phyloP scores from a whole-genome alignment of 805 yeast species.

The Lipomyces oligophaga region DNA sequence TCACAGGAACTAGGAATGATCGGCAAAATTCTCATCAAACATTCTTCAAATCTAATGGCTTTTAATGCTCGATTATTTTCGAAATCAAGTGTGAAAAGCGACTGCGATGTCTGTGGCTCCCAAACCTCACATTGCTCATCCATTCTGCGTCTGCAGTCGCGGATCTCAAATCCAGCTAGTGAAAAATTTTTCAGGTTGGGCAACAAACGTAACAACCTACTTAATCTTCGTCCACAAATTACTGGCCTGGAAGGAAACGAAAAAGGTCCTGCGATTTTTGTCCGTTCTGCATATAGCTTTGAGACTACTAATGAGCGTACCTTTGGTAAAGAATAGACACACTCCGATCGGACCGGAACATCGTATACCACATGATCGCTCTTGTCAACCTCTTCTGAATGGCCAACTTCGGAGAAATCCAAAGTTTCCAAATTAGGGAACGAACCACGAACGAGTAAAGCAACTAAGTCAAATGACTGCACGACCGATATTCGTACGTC shows the following conservation, averaged over 20 bases:
- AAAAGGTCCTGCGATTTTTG: not conserved
- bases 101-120: not conserved
- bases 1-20: conserved; percentile 5
- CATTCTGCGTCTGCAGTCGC: not conserved
- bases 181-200: conserved; percentile 3
- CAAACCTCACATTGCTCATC: not conserved
- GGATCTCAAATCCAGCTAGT: conserved; percentile 2
- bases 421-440: conserved; percentile 6
- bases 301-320: conserved; percentile 1
- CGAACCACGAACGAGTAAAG: conserved; percentile 7
- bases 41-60: conserved; percentile 1
- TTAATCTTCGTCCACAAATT: conserved; percentile 8
- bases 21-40: conserved; percentile 6
- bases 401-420: conserved; percentile 4
- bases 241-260: conserved; percentile 1
- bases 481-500: conserved; percentile 7
- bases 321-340: conserved; percentile 4
- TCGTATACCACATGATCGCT: conserved; percentile 9
- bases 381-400: not conserved
- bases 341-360: not conserved
- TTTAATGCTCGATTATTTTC: not conserved
- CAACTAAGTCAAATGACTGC: conserved; percentile 4
- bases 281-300: not conserved
- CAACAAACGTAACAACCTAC: conserved; percentile 5
- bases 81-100: conserved; percentile 1